These are phyloP conservation scores for Cicer bijugum DNA, from an alignment of 306 rosid genomes.

Conservation along the genomic window DNA sequence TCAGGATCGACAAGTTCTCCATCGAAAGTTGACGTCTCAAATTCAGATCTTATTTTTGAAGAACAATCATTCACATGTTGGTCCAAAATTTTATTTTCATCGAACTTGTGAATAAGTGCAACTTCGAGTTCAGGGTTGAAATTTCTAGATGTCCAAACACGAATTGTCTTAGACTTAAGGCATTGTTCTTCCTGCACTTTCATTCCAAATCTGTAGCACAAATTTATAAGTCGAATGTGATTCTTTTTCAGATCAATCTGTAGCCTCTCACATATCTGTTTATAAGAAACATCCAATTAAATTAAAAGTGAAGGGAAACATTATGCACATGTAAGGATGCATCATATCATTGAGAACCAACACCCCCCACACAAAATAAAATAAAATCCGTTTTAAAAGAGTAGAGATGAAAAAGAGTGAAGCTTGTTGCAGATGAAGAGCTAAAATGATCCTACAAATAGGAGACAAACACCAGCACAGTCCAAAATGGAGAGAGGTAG, in stretches of 20 bases:
- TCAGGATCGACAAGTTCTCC: conserved; percentile 44
- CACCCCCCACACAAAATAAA: conserved; percentile 29
- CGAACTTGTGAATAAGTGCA: conserved; percentile 46
- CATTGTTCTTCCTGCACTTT: conserved; percentile 70
- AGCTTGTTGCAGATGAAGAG: conserved; percentile 24
- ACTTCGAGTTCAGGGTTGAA: conserved; percentile 58
- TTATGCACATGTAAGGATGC: conserved; percentile 25
- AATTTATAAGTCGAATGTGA: conserved; percentile 61
- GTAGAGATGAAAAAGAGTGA: neutral
- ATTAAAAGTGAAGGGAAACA: conserved; percentile 36
- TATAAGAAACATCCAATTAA: conserved; percentile 39
- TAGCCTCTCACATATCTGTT: conserved; percentile 75
- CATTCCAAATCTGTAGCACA: conserved; percentile 82
- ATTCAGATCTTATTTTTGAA: conserved; percentile 43
- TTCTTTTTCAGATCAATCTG: conserved; percentile 77
- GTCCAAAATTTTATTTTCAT: conserved; percentile 49
- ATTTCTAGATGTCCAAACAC: conserved; percentile 77
- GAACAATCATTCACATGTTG: conserved; percentile 46
- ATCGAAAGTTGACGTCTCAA: conserved; percentile 44
- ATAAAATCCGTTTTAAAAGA: conserved; percentile 17
- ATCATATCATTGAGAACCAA: conserved; percentile 32
- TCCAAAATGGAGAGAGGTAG: neutral
- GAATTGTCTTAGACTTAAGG: conserved; percentile 59
- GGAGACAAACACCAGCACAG: neutral
- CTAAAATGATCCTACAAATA: conserved; percentile 6